Conservation (phyloP, 768 basidiomycete genomes). For the Botryobasidium botryosum region DNA sequence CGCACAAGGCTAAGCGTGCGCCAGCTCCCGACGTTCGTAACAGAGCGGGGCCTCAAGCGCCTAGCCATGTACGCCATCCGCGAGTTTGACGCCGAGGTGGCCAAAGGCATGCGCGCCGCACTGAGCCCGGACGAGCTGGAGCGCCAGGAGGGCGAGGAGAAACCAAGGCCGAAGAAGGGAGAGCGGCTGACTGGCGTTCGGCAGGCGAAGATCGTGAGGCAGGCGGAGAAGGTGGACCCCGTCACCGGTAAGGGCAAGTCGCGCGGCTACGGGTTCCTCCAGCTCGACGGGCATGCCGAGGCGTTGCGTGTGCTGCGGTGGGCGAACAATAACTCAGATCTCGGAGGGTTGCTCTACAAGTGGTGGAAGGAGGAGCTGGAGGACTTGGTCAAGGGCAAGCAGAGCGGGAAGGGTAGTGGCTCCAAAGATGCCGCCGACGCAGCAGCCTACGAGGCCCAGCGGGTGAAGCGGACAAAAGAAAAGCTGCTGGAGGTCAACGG, state of each 20-base stretch:
- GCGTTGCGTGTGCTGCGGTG: conserved; percentile 82
- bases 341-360: conserved; percentile 43
- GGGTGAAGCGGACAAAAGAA: conserved; percentile 30
- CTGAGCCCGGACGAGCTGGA: conserved; percentile 58
- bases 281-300: conserved; percentile 75
- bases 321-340: conserved; percentile 76
- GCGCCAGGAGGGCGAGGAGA: conserved; percentile 20
- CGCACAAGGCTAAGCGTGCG: conserved; percentile 87
- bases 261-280: conserved; percentile 92
- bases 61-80: conserved; percentile 68
- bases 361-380: conserved; percentile 78
- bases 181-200: conserved; percentile 38
- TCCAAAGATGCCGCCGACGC: conserved; percentile 22
- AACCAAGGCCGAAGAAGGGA: conserved; percentile 22
- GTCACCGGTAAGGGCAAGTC: conserved; percentile 74
- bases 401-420: conserved; percentile 26
- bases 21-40: conserved; percentile 78
- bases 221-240: conserved; percentile 75
- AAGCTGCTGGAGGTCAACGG: conserved; percentile 16
- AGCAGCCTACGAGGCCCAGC: conserved; percentile 33
- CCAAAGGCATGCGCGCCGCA: conserved; percentile 35
- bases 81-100: conserved; percentile 65
- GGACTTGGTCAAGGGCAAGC: conserved; percentile 32
- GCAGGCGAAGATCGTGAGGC: conserved; percentile 86
- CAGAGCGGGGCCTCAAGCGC: conserved; percentile 78